Percentiles rank a stretch among this genome's conserved stretches.
Evolutionary conservation across 1,284 basidiomycete species (phyloP).

Genomic region (Trichosporon ovoides): DNA sequence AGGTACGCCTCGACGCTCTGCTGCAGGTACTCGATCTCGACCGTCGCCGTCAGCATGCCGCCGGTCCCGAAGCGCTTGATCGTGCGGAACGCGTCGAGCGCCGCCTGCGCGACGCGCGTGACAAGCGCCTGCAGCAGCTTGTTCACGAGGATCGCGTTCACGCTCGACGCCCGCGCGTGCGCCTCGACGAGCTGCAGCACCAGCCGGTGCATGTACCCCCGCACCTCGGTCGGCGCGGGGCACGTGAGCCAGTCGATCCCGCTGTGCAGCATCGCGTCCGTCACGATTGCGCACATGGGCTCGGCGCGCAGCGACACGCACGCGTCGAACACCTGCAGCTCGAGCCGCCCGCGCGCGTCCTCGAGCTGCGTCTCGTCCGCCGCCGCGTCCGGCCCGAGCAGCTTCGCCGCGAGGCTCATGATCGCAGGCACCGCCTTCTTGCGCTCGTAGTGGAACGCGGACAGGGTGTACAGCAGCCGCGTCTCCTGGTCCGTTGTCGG

Average conservation of each 20-base stretch:
- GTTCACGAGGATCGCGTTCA: constrained; percentile 71
- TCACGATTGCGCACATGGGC: constrained; percentile 62
- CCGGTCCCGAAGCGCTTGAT: constrained; percentile 92
- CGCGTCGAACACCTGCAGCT: constrained; percentile 79
- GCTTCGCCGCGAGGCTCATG: constrained; percentile 70
- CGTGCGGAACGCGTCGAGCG: constrained; percentile 75
- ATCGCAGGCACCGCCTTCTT: constrained; percentile 68
- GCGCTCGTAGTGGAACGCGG: constrained; percentile 77
- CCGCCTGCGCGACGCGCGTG: constrained; percentile 73
- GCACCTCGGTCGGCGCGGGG: constrained; percentile 83
- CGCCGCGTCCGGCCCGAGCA: constrained; percentile 70
- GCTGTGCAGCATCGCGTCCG: constrained; percentile 68
- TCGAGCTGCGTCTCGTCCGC: constrained; percentile 72
- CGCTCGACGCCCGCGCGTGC: constrained; percentile 80
- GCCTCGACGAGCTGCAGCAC: constrained; percentile 83
- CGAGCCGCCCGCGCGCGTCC: constrained; percentile 62
- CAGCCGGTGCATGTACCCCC: constrained; percentile 87
- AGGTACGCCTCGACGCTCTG: constrained; percentile 83
- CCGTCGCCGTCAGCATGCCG: constrained; percentile 96
- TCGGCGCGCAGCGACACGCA: constrained; percentile 74
- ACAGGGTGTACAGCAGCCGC: constrained; percentile 80
- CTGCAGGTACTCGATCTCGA: constrained; percentile 98
- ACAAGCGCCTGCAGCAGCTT: constrained; percentile 77
- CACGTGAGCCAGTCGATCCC: constrained; percentile 88
- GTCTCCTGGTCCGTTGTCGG: constrained; percentile 59